These are phyloP conservation scores for Pseudogymnoascus sp. DNA, from an alignment of 2,329 filamentous ascomycete genomes.

Conservation along the genomic window DNA sequence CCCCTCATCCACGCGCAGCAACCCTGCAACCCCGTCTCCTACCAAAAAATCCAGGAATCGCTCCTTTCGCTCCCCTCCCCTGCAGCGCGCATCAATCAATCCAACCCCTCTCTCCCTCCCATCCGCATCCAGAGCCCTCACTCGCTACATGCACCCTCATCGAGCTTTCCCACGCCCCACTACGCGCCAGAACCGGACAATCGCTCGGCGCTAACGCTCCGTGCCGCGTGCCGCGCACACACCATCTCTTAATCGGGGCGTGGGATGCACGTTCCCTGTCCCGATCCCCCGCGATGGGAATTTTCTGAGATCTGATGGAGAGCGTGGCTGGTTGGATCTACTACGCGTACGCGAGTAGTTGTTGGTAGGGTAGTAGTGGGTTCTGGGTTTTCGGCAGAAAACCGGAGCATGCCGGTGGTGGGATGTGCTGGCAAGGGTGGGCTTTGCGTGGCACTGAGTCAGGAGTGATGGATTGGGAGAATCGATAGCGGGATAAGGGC, in stretches of 20 bases:
- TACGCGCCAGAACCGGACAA: neutral
- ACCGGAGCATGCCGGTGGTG: neutral
- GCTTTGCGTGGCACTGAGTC: neutral
- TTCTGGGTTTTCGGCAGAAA: neutral
- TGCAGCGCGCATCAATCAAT: constrained; percentile 5
- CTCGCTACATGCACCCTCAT: neutral
- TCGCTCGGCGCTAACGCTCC: neutral
- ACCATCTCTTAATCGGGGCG: neutral
- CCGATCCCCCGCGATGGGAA: constrained; percentile 1
- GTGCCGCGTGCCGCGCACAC: constrained; percentile 4
- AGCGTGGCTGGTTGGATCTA: neutral
- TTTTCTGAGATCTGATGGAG: neutral
- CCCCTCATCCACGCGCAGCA: neutral
- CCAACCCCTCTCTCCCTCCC: neutral
- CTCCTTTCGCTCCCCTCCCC: neutral
- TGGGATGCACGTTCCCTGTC: neutral
- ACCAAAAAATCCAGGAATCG: neutral
- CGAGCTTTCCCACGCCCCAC: neutral
- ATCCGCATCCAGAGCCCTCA: neutral
- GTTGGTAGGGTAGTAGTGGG: neutral
- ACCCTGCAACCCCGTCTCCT: neutral
- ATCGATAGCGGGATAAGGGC: neutral
- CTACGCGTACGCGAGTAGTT: neutral
- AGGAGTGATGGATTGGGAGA: neutral
- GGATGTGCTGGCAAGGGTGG: neutral